A percentile compares a stretch with the other conserved stretches of the same genome.
Conservation (phyloP, 768 basidiomycete genomes). For the Paxillus involutus region DNA sequence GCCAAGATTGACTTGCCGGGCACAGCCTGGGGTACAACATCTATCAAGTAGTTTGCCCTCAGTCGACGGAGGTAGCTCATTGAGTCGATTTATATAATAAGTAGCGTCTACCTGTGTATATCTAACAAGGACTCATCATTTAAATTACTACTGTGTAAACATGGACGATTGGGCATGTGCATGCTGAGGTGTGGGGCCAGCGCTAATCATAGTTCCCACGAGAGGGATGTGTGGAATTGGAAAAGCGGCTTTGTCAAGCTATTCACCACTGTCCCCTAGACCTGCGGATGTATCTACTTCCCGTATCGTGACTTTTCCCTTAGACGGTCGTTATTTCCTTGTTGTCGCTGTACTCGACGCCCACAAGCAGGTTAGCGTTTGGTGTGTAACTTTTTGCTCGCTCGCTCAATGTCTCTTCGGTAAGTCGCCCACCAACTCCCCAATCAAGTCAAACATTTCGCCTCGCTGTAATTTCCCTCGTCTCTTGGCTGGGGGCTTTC, state of each 20-base stretch:
- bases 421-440: constrained; percentile 5
- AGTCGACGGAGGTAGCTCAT: constrained; percentile 2
- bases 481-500: background rate
- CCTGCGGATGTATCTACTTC: constrained; percentile 27
- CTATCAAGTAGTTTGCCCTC: constrained; percentile 54
- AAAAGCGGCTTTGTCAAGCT: constrained; percentile 1
- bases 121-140: too few relatives aligned
- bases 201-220: constrained; percentile 26
- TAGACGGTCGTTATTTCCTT: constrained; percentile 14
- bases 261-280: constrained; percentile 28
- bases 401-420: constrained; percentile 9
- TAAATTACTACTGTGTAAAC: too few relatives aligned
- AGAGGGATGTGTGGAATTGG: constrained; percentile 2
- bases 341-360: constrained; percentile 7
- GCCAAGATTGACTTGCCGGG: constrained; percentile 4
- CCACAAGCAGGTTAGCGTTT: constrained; percentile 10
- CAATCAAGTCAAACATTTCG: background rate
- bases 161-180: too few relatives aligned
- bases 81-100: background rate
- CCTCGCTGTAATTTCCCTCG: background rate
- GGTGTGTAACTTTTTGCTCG: constrained; percentile 2
- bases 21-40: constrained; percentile 77
- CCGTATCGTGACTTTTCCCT: constrained; percentile 7
- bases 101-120: too few relatives aligned
- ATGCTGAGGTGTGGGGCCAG: background rate